A percentile compares a stretch with the other conserved stretches of the same genome.
Evolutionary conservation across 768 basidiomycete genomes (phyloP).

Genomic region (Tricholoma furcatifolium): DNA sequence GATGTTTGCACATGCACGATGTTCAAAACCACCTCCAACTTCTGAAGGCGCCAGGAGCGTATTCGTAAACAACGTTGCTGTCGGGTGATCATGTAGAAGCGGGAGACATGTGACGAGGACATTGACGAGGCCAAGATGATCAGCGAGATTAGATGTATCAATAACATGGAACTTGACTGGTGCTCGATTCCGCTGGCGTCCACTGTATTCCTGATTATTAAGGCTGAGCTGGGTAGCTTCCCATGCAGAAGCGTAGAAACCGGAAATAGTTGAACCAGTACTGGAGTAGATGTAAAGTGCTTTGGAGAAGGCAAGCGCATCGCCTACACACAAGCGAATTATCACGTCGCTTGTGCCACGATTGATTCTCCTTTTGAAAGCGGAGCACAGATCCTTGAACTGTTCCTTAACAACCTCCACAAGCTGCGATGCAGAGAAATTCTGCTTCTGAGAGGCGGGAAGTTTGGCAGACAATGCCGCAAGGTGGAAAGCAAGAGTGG

Average conservation of each 20-base stretch:
- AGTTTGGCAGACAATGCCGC: slow-evolving; percentile 24
- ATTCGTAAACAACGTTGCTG: slow-evolving; percentile 40
- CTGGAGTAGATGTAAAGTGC: slow-evolving; percentile 27
- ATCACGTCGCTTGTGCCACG: slow-evolving; percentile 12
- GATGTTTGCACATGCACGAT: slow-evolving; percentile 36
- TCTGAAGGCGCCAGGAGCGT: slow-evolving; percentile 30
- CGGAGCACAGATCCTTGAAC: slow-evolving; percentile 32
- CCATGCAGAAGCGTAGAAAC: slow-evolving; percentile 35
- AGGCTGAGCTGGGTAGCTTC: slow-evolving; percentile 30
- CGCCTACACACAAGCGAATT: slow-evolving; percentile 41
- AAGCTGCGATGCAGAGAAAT: slow-evolving; percentile 17
- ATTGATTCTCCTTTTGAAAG: slow-evolving; percentile 22
- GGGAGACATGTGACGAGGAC: slow-evolving; percentile 37
- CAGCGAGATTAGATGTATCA: slow-evolving; percentile 49
- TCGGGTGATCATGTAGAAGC: slow-evolving; percentile 29
- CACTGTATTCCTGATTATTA: slow-evolving; percentile 28
- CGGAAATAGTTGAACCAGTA: slow-evolving; percentile 20
- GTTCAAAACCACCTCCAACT: slow-evolving; percentile 26
- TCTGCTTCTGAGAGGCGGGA: slow-evolving; percentile 17
- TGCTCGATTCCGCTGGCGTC: slow-evolving; percentile 14
- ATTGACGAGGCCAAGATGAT: slow-evolving; percentile 49
- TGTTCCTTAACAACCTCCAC: slow-evolving; percentile 29
- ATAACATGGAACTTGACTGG: slow-evolving; percentile 43
- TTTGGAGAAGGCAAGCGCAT: slow-evolving; percentile 36
- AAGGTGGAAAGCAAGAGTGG: slow-evolving; percentile 40